phyloP scores from a whole-genome alignment of 1,139 yeast species.

The Geotrichum phurueaensis region DNA sequence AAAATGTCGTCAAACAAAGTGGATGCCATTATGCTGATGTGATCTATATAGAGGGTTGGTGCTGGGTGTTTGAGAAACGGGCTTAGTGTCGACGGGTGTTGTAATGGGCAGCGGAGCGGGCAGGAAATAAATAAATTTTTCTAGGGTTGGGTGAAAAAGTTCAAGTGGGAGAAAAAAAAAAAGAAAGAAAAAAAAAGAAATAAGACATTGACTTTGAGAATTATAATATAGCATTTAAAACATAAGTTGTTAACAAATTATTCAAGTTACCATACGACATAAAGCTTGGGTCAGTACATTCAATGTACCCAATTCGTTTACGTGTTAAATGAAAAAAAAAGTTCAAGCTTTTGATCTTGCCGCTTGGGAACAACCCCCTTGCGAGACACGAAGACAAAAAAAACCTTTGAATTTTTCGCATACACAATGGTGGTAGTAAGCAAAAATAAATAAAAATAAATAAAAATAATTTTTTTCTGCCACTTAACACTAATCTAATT shows the following conservation, averaged over 20 bases:
- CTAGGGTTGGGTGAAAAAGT: background rate
- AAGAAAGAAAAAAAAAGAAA: too few species aligned
- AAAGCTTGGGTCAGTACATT: background rate
- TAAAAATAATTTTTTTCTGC: background rate
- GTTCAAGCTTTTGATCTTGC: background rate
- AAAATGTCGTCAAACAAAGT: slow-evolving; percentile 92
- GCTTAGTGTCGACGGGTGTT: background rate
- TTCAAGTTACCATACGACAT: background rate
- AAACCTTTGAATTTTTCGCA: too few species aligned
- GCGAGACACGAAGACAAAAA: background rate
- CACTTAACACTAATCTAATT: background rate
- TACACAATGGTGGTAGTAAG: too few species aligned
- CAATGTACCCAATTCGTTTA: background rate
- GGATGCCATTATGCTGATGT: slow-evolving; percentile 50
- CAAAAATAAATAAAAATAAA: background rate
- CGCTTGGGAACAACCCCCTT: background rate
- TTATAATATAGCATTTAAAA: background rate
- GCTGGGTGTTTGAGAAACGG: background rate
- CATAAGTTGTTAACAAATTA: too few species aligned
- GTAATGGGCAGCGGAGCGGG: background rate
- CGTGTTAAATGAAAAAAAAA: background rate
- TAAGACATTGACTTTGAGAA: background rate
- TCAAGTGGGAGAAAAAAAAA: background rate
- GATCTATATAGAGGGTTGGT: background rate
- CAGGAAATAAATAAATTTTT: background rate